These are phyloP conservation scores for Helicocarpus griseus DNA, from an alignment of 2,329 filamentous ascomycete genomes.

Conservation along the genomic window DNA sequence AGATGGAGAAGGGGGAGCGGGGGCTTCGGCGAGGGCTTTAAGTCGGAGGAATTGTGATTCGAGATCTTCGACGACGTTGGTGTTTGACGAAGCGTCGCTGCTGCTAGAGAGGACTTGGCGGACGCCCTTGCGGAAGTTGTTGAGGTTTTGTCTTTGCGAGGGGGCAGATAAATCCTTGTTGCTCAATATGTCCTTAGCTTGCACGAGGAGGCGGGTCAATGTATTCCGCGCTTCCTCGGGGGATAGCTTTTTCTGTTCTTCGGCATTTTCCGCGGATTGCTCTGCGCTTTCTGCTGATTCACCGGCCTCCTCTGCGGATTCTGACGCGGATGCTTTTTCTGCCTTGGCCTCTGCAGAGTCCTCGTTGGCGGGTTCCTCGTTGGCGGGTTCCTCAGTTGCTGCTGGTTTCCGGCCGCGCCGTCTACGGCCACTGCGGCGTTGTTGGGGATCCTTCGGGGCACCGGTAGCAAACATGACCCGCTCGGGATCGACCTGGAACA, in stretches of 20 bases:
- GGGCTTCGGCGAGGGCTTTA: conserved; percentile 23
- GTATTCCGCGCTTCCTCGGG: conserved; percentile 29
- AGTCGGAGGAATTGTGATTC: conserved; percentile 47
- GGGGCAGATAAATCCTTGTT: conserved; percentile 44
- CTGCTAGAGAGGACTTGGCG: conserved; percentile 53
- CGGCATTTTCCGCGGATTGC: conserved; percentile 29
- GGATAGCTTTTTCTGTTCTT: conserved; percentile 8
- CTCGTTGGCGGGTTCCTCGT: conserved; percentile 21
- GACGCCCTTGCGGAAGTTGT: conserved; percentile 58
- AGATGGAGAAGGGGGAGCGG: conserved; percentile 1
- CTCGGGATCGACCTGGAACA: conserved; percentile 92
- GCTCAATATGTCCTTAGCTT: conserved; percentile 52
- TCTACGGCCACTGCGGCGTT: conserved; percentile 29
- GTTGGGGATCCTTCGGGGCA: conserved; percentile 48
- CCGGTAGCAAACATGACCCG: conserved; percentile 84
- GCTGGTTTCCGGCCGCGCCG: conserved; percentile 20
- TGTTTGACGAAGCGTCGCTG: conserved; percentile 37
- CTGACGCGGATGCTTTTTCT: conserved; percentile 17
- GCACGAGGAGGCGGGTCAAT: conserved; percentile 46
- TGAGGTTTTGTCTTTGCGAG: conserved; percentile 66
- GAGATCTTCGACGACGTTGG: conserved; percentile 38
- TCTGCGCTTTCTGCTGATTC: conserved; percentile 17
- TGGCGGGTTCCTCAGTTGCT: conserved; percentile 19
- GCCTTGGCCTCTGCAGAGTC: conserved; percentile 16
- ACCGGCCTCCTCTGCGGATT: conserved; percentile 7